phyloP scores from a whole-genome alignment of 208 protist species.

The Blastocrithidia nonstop region DNA sequence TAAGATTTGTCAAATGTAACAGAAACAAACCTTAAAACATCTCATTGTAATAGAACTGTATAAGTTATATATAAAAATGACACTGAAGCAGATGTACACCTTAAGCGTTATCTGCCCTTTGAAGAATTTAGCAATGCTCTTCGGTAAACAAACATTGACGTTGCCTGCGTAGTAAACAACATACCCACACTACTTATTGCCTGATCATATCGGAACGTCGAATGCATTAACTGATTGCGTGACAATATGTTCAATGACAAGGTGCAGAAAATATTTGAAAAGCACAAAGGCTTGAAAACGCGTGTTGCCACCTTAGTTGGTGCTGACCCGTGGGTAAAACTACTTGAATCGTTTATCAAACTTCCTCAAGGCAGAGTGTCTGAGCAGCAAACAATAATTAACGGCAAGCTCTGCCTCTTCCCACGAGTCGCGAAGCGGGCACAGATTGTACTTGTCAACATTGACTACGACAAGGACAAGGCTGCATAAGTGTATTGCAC shows the following conservation, averaged over 20 bases:
- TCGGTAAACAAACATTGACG: constrained; percentile 34
- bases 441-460: constrained; percentile 73
- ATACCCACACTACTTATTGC: constrained; percentile 59
- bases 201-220: constrained; percentile 46
- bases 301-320: constrained; percentile 13
- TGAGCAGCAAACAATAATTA: too few relatives aligned
- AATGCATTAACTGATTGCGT: constrained; percentile 43
- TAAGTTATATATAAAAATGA: too few relatives aligned
- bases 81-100: too few relatives aligned
- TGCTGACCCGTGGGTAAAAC: constrained; percentile 51
- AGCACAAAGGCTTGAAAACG: constrained; percentile 8
- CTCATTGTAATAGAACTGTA: too few relatives aligned
- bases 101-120: neutral
- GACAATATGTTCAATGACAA: constrained; percentile 40
- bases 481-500: constrained; percentile 15
- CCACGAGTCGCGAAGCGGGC: constrained; percentile 29
- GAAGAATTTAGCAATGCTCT: constrained; percentile 26
- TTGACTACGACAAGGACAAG: constrained; percentile 31
- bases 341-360: constrained; percentile 24
- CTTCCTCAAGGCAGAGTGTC: too few relatives aligned
- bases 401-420: constrained; percentile 10
- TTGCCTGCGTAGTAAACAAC: constrained; percentile 27
- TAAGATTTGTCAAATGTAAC: too few relatives aligned
- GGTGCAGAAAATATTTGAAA: constrained; percentile 10
- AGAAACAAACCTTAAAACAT: too few relatives aligned